Base-by-base conservation (phyloP, 2,329 filamentous ascomycete species). In the Fusarium duplospermum region DNA sequence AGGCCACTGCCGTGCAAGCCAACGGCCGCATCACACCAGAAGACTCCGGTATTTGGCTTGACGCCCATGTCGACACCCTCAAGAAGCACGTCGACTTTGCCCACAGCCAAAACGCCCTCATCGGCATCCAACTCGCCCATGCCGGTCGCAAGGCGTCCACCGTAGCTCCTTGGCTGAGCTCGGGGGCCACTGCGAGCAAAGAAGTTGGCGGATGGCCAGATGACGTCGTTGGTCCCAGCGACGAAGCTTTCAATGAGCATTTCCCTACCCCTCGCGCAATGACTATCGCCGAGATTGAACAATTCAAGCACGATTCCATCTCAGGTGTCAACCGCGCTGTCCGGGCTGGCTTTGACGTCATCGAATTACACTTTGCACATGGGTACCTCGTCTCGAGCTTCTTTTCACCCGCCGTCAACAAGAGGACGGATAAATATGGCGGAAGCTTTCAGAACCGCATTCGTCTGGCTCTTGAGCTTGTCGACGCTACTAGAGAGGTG, bases 301-400 rank as follows among this genome's bases (percentile, higher is more conserved):
- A 87, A 8, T 83, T 93, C 64, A 93, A 94, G 80, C 80, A 81
- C 8, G 89, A 88, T 3, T 95, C 89, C 81, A 87, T 85, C 1
- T 86, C 85, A 0, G 87, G 87, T 0, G 86, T 87, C 0, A 84
- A 85, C 70, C 84, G 90, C 11, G 87, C 93, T 1, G 79, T 94
- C 0, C 83, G 87, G 60, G 91, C 90, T 1, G 93, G 93, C 0
- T 89, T 93, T 72, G 92, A 93, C 76, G 89, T 89, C 5, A 86
- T 93, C 18, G 92, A 91, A 81, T 90, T 97, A 60, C 94, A 96
- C 83, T 89, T 88, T 75, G 94, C 93, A 0, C 94, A 96, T 77
- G 93, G 94, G 1, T 96, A 95, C 79, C 87, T 96, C 0, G 83
- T 96, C 0, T 90, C 91, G 76, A 83, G 85, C 2, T 96, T 96